Conservation (phyloP, 2,329 filamentous ascomycete genomes). For the Aspergillus ruber region DNA sequence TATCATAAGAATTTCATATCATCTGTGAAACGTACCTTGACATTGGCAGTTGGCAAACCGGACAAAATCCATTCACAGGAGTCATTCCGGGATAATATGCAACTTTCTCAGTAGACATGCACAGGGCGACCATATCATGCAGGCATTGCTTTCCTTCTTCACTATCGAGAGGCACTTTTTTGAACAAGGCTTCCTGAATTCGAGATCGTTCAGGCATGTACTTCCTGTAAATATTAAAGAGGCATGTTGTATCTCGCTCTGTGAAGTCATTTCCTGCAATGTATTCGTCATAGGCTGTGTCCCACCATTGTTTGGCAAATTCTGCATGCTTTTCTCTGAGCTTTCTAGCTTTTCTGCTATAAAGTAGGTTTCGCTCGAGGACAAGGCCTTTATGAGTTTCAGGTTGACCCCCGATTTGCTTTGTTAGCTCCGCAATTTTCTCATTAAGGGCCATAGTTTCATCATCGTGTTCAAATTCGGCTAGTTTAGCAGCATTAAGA, state of each 20-base stretch:
- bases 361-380: conserved; percentile 8
- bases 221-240: conserved; percentile 17
- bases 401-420: conserved; percentile 4
- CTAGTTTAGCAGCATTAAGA: conserved; percentile 10
- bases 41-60: conserved; percentile 1
- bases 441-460: conserved; percentile 11
- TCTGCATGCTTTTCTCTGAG: conserved; percentile 5
- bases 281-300: conserved; percentile 14
- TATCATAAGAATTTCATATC: not conserved
- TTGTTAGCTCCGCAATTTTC: conserved; percentile 8
- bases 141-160: conserved; percentile 11
- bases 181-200: conserved; percentile 11
- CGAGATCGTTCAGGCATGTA: conserved; percentile 11
- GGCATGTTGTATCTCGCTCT: conserved; percentile 9
- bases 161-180: conserved; percentile 13
- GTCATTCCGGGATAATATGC: conserved; percentile 8
- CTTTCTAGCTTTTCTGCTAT: conserved; percentile 14
- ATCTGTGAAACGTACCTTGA: conserved; percentile 1
- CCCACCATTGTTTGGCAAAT: conserved; percentile 13
- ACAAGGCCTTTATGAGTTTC: conserved; percentile 6
- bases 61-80: conserved; percentile 1
- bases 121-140: conserved; percentile 13
- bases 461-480: conserved; percentile 7
- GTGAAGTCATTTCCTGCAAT: conserved; percentile 13
- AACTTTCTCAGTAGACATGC: conserved; percentile 10